These are phyloP conservation scores for Hymenoscyphus fructigenus DNA, from an alignment of 2,329 filamentous ascomycete species.

Conservation along the genomic window DNA sequence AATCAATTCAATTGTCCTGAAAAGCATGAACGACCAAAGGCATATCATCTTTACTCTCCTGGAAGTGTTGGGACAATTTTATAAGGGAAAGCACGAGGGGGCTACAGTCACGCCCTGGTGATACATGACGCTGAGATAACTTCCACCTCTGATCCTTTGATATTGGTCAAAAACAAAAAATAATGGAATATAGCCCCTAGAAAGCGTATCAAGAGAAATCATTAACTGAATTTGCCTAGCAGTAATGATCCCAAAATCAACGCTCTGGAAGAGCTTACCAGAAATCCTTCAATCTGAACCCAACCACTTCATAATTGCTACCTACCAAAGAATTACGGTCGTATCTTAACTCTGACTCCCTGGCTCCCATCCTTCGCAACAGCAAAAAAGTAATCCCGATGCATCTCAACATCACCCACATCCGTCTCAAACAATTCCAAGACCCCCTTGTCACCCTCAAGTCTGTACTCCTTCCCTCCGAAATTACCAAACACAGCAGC, in stretches of 20 bases:
- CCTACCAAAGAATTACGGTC: neutral
- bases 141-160: too few species aligned
- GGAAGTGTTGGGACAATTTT: too few species aligned
- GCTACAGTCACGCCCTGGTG: too few species aligned
- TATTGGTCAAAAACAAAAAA: too few species aligned
- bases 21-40: too few species aligned
- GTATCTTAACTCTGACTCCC: neutral
- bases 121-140: too few species aligned
- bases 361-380: neutral
- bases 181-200: too few species aligned
- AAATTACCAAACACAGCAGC: constrained; percentile 11
- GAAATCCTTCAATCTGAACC: neutral
- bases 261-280: neutral
- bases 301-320: neutral
- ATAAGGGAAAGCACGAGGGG: too few species aligned
- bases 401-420: constrained; percentile 2
- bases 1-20: too few species aligned
- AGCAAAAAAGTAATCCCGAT: neutral
- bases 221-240: too few species aligned
- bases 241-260: neutral
- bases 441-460: constrained; percentile 3
- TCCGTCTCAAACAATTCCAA: constrained; percentile 14
- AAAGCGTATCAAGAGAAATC: too few species aligned
- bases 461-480: constrained; percentile 6
- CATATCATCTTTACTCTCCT: too few species aligned